Percentiles rank a stretch among this genome's conserved stretches.
phyloP scores from a whole-genome alignment of 163 green algal species.

The Prototheca cutis region DNA sequence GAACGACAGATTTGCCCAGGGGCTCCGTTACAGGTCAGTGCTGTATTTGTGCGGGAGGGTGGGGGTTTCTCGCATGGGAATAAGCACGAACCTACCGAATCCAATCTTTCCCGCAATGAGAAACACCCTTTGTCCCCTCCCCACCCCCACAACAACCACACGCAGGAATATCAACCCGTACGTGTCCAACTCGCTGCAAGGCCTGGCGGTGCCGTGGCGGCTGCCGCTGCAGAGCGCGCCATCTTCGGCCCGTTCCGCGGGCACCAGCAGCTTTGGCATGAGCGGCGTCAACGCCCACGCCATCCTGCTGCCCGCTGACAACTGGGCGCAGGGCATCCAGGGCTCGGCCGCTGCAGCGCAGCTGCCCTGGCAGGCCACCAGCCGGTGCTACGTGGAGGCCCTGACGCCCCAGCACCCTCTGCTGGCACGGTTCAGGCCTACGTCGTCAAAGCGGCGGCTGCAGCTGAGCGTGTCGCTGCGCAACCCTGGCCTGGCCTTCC shows the following conservation, averaged over 20 bases:
- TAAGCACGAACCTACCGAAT: no score
- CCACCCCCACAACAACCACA: constrained; percentile 44
- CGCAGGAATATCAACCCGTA: constrained; percentile 58
- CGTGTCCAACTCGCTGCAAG: constrained; percentile 33
- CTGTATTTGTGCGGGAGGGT: not conserved
- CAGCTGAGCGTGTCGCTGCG: constrained; percentile 26
- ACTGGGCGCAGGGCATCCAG: not conserved
- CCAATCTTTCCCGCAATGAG: no score
- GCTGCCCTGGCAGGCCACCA: constrained; percentile 9
- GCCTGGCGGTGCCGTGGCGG: constrained; percentile 11
- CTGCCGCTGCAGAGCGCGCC: constrained; percentile 19
- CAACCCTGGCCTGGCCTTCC: constrained; percentile 29
- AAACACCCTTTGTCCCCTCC: no score
- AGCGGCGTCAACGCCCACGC: constrained; percentile 73
- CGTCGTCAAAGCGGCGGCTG: constrained; percentile 5
- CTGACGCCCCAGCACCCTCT: constrained; percentile 41
- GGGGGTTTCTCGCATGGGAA: not conserved
- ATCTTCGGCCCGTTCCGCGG: constrained; percentile 10
- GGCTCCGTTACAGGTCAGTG: constrained; percentile 30
- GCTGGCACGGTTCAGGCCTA: constrained; percentile 9
- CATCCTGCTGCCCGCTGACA: constrained; percentile 26
- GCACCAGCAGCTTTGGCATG: constrained; percentile 79
- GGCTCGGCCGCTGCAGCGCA: not conserved
- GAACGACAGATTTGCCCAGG: constrained; percentile 14
- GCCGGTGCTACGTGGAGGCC: constrained; percentile 16